phyloP scores from a whole-genome alignment of 352 stramenopile genomes.

The Globisporangium ultimum region DNA sequence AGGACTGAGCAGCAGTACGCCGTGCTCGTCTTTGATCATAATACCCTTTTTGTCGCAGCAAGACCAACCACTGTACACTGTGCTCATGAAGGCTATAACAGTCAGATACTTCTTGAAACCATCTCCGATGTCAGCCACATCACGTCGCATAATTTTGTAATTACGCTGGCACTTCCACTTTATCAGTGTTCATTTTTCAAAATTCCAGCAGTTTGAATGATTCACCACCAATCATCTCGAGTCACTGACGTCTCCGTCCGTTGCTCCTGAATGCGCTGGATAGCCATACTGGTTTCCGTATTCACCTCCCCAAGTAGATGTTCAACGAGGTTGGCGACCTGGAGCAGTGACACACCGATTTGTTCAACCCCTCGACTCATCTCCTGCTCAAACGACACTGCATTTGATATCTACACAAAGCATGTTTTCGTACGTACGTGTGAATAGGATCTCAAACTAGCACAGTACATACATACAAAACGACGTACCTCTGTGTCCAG shows the following conservation, averaged over 20 bases:
- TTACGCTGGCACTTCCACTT: too few species aligned
- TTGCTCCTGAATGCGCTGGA: slow-evolving; percentile 38
- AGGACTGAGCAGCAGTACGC: too few species aligned
- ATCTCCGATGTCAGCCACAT: too few species aligned
- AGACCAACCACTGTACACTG: too few species aligned
- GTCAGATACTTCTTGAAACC: too few species aligned
- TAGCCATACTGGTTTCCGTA: slow-evolving; percentile 34
- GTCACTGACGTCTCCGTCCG: slow-evolving; percentile 8
- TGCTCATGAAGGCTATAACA: too few species aligned
- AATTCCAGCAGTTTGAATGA: background rate
- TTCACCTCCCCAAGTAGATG: slow-evolving; percentile 34
- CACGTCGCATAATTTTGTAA: too few species aligned
- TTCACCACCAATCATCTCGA: slow-evolving; percentile 7
- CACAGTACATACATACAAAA: background rate
- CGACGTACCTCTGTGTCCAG: slow-evolving; percentile 23
- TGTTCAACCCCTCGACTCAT: slow-evolving; percentile 28
- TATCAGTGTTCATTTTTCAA: background rate
- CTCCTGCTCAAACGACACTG: slow-evolving; percentile 21
- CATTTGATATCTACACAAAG: slow-evolving; percentile 23
- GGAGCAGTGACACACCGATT: slow-evolving; percentile 26
- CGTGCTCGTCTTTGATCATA: background rate
- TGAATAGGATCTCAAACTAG: background rate
- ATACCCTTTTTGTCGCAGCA: background rate
- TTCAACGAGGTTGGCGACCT: slow-evolving; percentile 33
- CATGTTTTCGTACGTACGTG: background rate